Percentiles rank a stretch among this genome's conserved stretches.
phyloP scores from a whole-genome alignment of 352 stramenopile species.

The Phytophthora hybrid region DNA sequence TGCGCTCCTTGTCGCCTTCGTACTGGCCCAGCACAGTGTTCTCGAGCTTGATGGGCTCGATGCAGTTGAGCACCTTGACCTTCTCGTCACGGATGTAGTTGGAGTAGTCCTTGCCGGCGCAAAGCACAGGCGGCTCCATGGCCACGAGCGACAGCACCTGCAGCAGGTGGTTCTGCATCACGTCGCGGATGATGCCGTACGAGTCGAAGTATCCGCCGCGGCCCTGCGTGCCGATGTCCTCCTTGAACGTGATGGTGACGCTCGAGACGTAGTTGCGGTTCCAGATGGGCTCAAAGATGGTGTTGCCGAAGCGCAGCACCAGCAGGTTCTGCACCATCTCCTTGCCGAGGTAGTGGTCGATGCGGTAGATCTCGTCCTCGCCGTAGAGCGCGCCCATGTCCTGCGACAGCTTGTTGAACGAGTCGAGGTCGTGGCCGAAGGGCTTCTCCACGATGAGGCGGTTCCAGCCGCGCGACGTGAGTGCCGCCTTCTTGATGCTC shows the following conservation, averaged over 20 bases:
- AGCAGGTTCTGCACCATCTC: conserved; percentile 99
- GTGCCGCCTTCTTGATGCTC: conserved; percentile 92
- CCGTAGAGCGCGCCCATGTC: conserved; percentile 87
- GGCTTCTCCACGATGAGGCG: conserved; percentile 98
- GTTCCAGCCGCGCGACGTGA: conserved; percentile 94
- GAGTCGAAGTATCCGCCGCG: conserved; percentile 98
- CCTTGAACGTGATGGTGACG: conserved; percentile 98
- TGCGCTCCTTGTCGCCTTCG: conserved; percentile 74
- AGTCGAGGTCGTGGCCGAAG: conserved; percentile 96
- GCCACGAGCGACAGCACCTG: conserved; percentile 97
- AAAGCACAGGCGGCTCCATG: conserved; percentile 94
- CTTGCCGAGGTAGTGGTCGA: conserved; percentile 98
- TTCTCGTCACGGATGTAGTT: conserved; percentile 98
- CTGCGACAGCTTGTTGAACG: conserved; percentile 91
- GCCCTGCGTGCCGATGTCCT: conserved; percentile 97
- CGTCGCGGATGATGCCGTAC: conserved; percentile 99
- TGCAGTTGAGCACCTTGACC: conserved; percentile 97
- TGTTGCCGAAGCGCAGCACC: conserved; percentile 97
- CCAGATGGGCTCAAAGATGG: conserved; percentile 97
- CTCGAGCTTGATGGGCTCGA: conserved; percentile 93
- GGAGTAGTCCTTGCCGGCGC: conserved; percentile 88
- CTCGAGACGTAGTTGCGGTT: conserved; percentile 96
- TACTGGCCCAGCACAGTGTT: conserved; percentile 99
- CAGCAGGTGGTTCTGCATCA: conserved; percentile 99
- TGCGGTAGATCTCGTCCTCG: conserved; percentile 95